phyloP scores from a whole-genome alignment of 345 rosid species.

The Punica granatum region DNA sequence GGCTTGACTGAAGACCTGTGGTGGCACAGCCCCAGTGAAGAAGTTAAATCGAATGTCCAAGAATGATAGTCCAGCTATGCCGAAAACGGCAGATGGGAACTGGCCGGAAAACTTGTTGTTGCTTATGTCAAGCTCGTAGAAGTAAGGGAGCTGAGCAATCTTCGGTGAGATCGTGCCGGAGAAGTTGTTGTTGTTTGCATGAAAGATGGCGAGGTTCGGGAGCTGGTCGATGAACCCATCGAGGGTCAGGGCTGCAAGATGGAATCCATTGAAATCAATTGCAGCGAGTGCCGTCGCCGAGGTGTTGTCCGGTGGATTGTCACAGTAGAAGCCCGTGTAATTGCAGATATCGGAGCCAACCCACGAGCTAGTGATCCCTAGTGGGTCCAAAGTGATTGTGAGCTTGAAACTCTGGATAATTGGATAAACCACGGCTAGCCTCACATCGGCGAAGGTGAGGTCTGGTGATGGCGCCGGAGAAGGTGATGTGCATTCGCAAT shows the following conservation, averaged over 20 bases:
- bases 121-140: slow-evolving; percentile 36
- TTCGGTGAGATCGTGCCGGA: slow-evolving; percentile 26
- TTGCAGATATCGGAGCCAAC: slow-evolving; percentile 30
- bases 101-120: slow-evolving; percentile 28
- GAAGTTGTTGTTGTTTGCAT: slow-evolving; percentile 43
- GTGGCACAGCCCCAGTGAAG: slow-evolving; percentile 34
- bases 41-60: slow-evolving; percentile 36
- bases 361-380: slow-evolving; percentile 27
- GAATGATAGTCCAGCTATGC: slow-evolving; percentile 17
- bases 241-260: slow-evolving; percentile 23
- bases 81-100: slow-evolving; percentile 23
- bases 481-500: neutral
- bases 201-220: slow-evolving; percentile 45
- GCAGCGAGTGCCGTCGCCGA: slow-evolving; percentile 31
- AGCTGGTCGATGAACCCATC: slow-evolving; percentile 38
- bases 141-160: slow-evolving; percentile 15
- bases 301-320: slow-evolving; percentile 26
- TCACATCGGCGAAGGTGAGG: neutral
- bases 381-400: slow-evolving; percentile 27
- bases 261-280: slow-evolving; percentile 32
- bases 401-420: slow-evolving; percentile 10
- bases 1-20: slow-evolving; percentile 19
- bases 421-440: neutral
- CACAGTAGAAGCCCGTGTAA: slow-evolving; percentile 37
- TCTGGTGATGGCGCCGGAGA: neutral